Base-by-base conservation (phyloP, 805 yeast species). In the Jamesozyma hellenica region DNA sequence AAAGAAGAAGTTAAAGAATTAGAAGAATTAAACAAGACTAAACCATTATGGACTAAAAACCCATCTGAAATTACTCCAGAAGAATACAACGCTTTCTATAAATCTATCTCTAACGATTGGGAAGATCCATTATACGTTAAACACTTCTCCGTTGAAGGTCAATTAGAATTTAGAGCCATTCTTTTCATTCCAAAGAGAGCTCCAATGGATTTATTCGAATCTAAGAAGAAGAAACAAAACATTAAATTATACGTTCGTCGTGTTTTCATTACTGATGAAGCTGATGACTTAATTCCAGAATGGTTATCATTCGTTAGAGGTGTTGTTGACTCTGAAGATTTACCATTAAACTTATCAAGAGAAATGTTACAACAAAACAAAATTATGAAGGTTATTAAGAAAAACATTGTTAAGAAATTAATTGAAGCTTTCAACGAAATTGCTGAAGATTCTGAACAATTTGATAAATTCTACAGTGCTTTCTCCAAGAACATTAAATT, bases 81-180 rank as follows among this genome's bases (percentile, higher is more conserved):
- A 52, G 99, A 92, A 73, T 92, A 92, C 78, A 90, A 92, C 61
- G 94, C 97, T 44, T 92, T 92, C 83, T 92, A 92, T 84, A 92
- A 92, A 76, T 87, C 97, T 38, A 92, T 92, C 63, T 88, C 98
- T 42, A 92, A 92, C 71, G 99, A 92, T 71, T 92, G 98, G 98
- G 98, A 92, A 75, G 98, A 92, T 66, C 99, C 96, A 71, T 79
- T 92, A 65, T 96, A 96, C 53, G 97, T 92, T 55, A 92, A 92
- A 79, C 99, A 92, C 74, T 92, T 92, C 78, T 85, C 96, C 38
- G 99, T 92, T 62, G 99, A 92, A 75, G 99, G 99, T 77, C 98
- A 92, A 76, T 79, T 92, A 60, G 99, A 92, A 75, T 92, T 92
- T 80, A 88, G 82, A 74, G 97, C 98, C 50, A 92, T 92, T 63